Evolutionary conservation across 169 alveolate genomes (phyloP).

Genomic region (Eimeria sp.): DNA sequence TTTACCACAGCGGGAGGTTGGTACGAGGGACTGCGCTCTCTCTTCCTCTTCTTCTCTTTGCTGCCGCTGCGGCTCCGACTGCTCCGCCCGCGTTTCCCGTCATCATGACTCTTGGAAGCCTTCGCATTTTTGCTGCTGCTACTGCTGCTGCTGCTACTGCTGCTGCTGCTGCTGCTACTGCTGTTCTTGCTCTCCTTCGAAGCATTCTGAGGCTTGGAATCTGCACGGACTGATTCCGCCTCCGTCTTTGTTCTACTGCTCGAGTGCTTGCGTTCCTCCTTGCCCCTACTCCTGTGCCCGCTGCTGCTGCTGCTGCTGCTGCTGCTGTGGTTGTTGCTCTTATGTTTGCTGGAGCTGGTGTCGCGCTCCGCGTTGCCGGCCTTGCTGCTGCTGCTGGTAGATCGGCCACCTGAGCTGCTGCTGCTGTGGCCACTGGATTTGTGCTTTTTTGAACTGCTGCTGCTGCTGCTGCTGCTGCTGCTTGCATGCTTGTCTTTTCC

Average conservation of each 20-base stretch:
- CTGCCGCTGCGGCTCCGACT: conserved; percentile 51
- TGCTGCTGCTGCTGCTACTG: conserved; percentile 30
- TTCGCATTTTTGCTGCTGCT: background rate
- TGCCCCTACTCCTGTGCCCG: conserved; percentile 39
- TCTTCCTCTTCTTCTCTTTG: conserved; percentile 30
- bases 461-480: conserved; percentile 52
- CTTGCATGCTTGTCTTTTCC: conserved; percentile 23
- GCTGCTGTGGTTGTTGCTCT: conserved; percentile 10
- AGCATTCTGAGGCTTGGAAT: background rate
- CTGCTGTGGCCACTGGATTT: conserved; percentile 46
- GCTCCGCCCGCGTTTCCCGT: background rate
- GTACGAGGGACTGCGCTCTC: conserved; percentile 33
- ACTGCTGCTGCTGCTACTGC: conserved; percentile 1
- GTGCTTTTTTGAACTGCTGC: conserved; percentile 44
- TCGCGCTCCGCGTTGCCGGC: background rate
- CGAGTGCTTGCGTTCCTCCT: background rate
- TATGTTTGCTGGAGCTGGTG: conserved; percentile 1
- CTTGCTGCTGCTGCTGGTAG: conserved; percentile 28
- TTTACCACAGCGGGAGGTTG: conserved; percentile 46
- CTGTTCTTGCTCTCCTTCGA: background rate
- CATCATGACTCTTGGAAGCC: background rate
- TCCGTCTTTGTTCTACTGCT: background rate
- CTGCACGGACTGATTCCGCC: background rate
- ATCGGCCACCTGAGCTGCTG: conserved; percentile 23
- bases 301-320: conserved; percentile 46